These are phyloP conservation scores for Clonostachys rosea DNA, from an alignment of 2,329 filamentous ascomycete species.

Conservation along the genomic window DNA sequence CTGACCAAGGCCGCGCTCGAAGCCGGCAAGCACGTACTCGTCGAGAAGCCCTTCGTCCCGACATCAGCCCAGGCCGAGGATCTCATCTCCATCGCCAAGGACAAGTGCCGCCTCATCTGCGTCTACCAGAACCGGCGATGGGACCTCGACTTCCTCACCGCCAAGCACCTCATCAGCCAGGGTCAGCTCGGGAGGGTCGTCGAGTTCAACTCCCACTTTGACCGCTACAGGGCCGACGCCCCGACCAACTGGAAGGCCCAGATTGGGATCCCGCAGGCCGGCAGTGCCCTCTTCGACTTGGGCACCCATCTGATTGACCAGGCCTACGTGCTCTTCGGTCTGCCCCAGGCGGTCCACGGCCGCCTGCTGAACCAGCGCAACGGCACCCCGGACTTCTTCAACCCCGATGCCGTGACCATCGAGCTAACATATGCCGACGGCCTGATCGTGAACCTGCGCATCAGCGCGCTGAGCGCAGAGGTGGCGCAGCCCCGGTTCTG, in stretches of 20 bases:
- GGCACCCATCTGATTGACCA: constrained; percentile 77
- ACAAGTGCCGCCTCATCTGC: constrained; percentile 48
- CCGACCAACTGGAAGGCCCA: constrained; percentile 63
- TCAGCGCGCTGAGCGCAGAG: constrained; percentile 65
- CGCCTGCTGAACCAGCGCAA: constrained; percentile 62
- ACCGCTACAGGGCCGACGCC: constrained; percentile 63
- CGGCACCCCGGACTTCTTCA: constrained; percentile 35
- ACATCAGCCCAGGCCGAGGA: constrained; percentile 62
- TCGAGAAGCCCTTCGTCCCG: constrained; percentile 80
- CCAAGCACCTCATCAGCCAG: constrained; percentile 55
- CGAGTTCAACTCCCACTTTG: constrained; percentile 79
- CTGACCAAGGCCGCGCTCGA: constrained; percentile 62
- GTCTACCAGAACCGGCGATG: constrained; percentile 75
- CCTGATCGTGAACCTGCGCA: constrained; percentile 64
- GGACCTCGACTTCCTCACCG: constrained; percentile 72
- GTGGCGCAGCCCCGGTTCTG: constrained; percentile 69
- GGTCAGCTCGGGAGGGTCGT: constrained; percentile 63
- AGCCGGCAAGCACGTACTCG: constrained; percentile 71
- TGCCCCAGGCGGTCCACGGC: constrained; percentile 62
- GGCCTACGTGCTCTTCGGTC: constrained; percentile 65
- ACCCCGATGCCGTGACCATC: constrained; percentile 56
- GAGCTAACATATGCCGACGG: constrained; percentile 62
- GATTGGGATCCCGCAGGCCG: constrained; percentile 54
- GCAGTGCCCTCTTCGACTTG: constrained; percentile 68
- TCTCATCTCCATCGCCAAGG: constrained; percentile 51